Base-by-base conservation (phyloP, 257 asterid genomes). In the Solanum rostratum region DNA sequence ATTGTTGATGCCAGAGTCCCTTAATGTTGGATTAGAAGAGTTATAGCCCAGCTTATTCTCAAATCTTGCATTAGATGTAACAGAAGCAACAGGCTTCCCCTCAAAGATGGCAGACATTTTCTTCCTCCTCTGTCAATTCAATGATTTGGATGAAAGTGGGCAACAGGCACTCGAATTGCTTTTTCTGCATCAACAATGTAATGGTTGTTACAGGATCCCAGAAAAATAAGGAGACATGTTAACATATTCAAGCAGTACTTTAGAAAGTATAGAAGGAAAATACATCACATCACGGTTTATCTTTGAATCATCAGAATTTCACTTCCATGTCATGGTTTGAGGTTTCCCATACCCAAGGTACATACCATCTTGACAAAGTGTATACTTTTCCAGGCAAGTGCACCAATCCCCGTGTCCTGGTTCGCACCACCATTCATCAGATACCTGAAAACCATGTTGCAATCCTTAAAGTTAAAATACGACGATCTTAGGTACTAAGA, bases 321-420 rank as follows among this genome's bases (percentile, higher is more conserved):
- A 76, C 27, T 46, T 24, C 57, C 81, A 49, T 14, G 81, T 49
- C 81, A 76, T 49, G 43, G 69, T 81, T 41, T 41, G 70, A 81
- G 52, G 86, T 41, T 53, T n/a, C 49, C 84, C 83, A 81, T 91
- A 93, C 99, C 97, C 94, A 94, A 89, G 99, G 86, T 92, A 93
- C 82, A 96, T 94, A 68, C 99, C 98, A 89, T 96, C 99, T 85
- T 93, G 91, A 88, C 98, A 92, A 66, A 96, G 97, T 76, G 91
- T 94, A 92, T 94, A 96, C 88, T 82, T 96, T 76, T 96, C 99
- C 85, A 96, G 94, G 96, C 95, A 92, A 86, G 98, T 96, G 88
- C 91, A 92, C 99, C 99, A 96, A 90, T 96, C 99, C 79, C 99
- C 99, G 85, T 96, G 99, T 62, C 99, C 99, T 24, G 99, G 98